Conservation (phyloP, 768 basidiomycete genomes). For the Rhodocollybia butyracea region DNA sequence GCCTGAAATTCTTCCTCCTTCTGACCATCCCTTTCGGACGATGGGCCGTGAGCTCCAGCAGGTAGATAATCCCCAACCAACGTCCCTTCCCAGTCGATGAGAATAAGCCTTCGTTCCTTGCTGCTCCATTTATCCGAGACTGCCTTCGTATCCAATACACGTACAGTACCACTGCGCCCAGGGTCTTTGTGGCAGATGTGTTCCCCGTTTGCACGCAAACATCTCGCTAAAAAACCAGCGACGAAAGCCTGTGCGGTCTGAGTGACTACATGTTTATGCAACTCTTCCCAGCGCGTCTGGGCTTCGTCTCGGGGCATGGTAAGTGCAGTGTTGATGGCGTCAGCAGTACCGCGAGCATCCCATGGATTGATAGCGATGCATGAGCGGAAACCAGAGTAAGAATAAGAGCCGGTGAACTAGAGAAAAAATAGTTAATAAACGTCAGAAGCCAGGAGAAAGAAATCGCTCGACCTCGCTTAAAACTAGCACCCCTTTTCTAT, state of each 20-base stretch:
- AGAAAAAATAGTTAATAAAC: not conserved
- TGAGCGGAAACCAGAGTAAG: slow-evolving; percentile 81
- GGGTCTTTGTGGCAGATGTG: slow-evolving; percentile 32
- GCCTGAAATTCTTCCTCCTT: slow-evolving; percentile 29
- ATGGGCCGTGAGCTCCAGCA: slow-evolving; percentile 51
- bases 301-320: slow-evolving; percentile 79
- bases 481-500: slow-evolving; percentile 62
- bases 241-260: slow-evolving; percentile 87
- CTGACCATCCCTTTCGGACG: not conserved
- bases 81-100: slow-evolving; percentile 79
- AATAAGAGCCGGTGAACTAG: slow-evolving; percentile 89
- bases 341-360: slow-evolving; percentile 79
- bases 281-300: slow-evolving; percentile 54
- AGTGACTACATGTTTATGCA: slow-evolving; percentile 81
- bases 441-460: not conserved
- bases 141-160: not conserved
- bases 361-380: slow-evolving; percentile 88
- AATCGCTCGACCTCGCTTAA: slow-evolving; percentile 62
- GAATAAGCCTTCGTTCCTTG: slow-evolving; percentile 59
- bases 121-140: slow-evolving; percentile 61
- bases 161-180: not conserved
- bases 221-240: slow-evolving; percentile 73
- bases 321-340: slow-evolving; percentile 75
- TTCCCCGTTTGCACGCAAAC: slow-evolving; percentile 69
- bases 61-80: slow-evolving; percentile 8